These are phyloP conservation scores for Candolleomyces efflorescens DNA, from an alignment of 768 basidiomycete genomes.

Conservation along the genomic window DNA sequence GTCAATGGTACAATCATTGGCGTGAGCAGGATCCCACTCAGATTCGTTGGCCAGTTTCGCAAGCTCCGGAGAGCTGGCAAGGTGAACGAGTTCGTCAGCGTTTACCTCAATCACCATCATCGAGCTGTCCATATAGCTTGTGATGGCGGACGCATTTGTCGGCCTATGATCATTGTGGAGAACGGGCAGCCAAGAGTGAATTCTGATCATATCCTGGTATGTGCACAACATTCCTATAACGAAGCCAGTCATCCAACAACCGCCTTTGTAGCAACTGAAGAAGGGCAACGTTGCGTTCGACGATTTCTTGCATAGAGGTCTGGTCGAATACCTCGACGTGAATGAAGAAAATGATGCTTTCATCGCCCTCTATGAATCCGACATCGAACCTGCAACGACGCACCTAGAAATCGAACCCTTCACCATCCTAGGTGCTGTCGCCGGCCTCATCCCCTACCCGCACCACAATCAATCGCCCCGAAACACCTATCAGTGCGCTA, in stretches of 20 bases:
- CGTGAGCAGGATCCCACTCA: conserved; percentile 77
- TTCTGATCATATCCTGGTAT: conserved; percentile 74
- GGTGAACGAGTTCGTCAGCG: conserved; percentile 93
- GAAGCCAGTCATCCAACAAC: not conserved
- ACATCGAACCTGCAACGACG: conserved; percentile 79
- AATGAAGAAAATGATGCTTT: conserved; percentile 99
- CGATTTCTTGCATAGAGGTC: conserved; percentile 86
- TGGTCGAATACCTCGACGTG: conserved; percentile 97
- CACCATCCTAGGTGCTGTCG: conserved; percentile 94
- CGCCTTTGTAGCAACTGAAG: conserved; percentile 62
- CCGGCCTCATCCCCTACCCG: conserved; percentile 97
- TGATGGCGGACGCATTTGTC: conserved; percentile 96
- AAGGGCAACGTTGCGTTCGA: conserved; percentile 79
- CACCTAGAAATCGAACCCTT: conserved; percentile 99
- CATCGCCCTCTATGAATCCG: conserved; percentile 90
- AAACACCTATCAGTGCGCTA: conserved; percentile 99
- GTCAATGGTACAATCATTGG: conserved; percentile 97
- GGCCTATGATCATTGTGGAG: conserved; percentile 96
- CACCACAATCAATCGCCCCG: conserved; percentile 99
- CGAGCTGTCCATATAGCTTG: conserved; percentile 92
- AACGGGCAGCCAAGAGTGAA: conserved; percentile 71
- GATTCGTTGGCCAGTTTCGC: conserved; percentile 89
- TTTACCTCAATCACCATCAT: conserved; percentile 96
- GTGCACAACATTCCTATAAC: conserved; percentile 13
- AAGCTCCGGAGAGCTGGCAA: conserved; percentile 88